These are phyloP conservation scores for Papiliotrema fonsecae DNA, from an alignment of 1,284 basidiomycete genomes.

Conservation along the genomic window DNA sequence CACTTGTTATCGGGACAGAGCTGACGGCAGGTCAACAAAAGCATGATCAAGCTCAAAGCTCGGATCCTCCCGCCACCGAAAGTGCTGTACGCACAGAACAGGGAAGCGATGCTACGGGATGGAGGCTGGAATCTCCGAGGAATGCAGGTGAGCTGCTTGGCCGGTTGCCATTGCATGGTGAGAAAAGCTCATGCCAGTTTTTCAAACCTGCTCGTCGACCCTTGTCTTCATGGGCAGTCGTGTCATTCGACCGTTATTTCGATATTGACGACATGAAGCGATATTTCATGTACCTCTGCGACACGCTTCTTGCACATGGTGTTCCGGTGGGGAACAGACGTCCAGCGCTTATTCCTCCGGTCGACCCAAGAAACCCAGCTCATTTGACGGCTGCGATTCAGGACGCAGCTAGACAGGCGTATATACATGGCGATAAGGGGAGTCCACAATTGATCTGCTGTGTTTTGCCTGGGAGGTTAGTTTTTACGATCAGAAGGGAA, in stretches of 20 bases:
- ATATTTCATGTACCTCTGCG: constrained; percentile 9
- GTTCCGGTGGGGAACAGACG: constrained; percentile 25
- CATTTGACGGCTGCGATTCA: constrained; percentile 15
- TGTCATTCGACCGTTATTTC: constrained; percentile 32
- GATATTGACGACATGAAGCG: constrained; percentile 23
- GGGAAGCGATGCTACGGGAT: constrained; percentile 21
- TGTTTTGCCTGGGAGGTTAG: constrained; percentile 41
- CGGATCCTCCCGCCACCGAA: constrained; percentile 43
- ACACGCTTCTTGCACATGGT: constrained; percentile 21
- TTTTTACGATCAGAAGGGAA: background rate
- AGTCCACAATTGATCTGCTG: constrained; percentile 44
- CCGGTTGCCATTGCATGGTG: background rate
- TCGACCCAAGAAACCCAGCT: constrained; percentile 21
- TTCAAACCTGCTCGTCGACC: constrained; percentile 27
- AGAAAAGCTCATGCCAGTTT: constrained; percentile 25
- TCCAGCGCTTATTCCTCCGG: constrained; percentile 28
- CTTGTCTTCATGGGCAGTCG: constrained; percentile 44
- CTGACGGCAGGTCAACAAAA: constrained; percentile 27
- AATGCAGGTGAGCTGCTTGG: constrained; percentile 15
- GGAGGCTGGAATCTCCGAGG: constrained; percentile 26
- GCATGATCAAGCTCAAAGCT: constrained; percentile 40
- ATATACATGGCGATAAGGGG: constrained; percentile 19
- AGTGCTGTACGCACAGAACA: constrained; percentile 38
- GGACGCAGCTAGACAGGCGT: constrained; percentile 35
- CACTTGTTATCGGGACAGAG: background rate